Base-by-base conservation (phyloP, 805 yeast genomes). In the Ogataea henricii region DNA sequence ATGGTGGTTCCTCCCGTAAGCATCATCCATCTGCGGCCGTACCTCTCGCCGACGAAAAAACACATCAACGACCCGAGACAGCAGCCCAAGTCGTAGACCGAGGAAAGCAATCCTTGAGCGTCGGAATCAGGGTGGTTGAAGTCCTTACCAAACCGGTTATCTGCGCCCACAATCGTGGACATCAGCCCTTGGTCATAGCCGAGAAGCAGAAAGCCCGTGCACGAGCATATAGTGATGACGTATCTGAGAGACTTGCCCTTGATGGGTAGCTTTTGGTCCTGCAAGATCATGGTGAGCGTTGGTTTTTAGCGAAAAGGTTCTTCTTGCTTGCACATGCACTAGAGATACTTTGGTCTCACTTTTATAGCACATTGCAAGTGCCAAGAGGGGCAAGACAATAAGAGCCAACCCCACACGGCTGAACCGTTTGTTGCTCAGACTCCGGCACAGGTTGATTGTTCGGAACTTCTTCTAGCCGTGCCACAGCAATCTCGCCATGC, bases 181-280 rank as follows among this genome's bases (percentile, higher is more conserved):
- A 74, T 73, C 51, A 75, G 70, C 52, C 79, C 79, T 58, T 74
- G 79, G 53, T 75, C 78, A 48, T 74, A 75, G 20, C 74, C 74
- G 43, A 55, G 34, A 12, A 38, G 38, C 26, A 45, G 25, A 22
- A 38, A 37, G 5, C 46, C 42, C 13, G 49, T 46, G 22, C 49
- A 46, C 26, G 49, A 46, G 32, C 49, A 46, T 25, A 46, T 23
- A 16, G 49, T 46, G 30, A 46, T 37, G 8, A 46, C 40, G 30
- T 33, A 46, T 26, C 49, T 25, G 16, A 46, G 40, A 10, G 34
- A 22, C 22, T 40, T 40, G 21, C 49, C 49, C 33, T 22, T 40
- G 29, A 40, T 21, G 12, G 45, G 49, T 14, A 46, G 21, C 21
- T 35, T 37, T 35, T 46, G 49, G 30, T 40, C 30, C 13, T 46